Evolutionary conservation across 2,329 filamentous ascomycete species (phyloP).

Genomic region (Aspergillus piperis): DNA sequence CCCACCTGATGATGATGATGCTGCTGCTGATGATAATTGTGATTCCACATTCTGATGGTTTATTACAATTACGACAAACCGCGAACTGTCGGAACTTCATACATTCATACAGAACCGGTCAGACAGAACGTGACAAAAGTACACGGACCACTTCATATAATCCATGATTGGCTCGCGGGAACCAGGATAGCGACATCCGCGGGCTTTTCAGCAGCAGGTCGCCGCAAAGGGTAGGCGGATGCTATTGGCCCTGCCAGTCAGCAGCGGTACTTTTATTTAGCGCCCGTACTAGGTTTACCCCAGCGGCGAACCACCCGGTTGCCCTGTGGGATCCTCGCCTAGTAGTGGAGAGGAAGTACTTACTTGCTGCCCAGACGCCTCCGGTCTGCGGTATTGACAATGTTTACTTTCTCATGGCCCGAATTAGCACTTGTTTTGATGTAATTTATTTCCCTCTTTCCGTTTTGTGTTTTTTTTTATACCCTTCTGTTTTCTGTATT

Average conservation of each 20-base stretch:
- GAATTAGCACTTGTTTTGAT: not conserved
- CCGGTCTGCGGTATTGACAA: not conserved
- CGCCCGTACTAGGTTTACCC: slow-evolving; percentile 16
- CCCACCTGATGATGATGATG: not conserved
- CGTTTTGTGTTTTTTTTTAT: not conserved
- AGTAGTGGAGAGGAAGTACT: not conserved
- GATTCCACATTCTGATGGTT: not conserved
- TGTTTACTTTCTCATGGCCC: not conserved
- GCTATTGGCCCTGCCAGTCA: slow-evolving; percentile 26
- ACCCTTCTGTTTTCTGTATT: slow-evolving; percentile 15
- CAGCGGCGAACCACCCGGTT: slow-evolving; percentile 24
- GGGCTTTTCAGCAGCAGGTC: slow-evolving; percentile 33
- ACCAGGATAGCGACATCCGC: slow-evolving; percentile 30
- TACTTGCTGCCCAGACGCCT: not conserved
- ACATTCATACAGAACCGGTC: not conserved
- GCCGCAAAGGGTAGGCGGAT: slow-evolving; percentile 37
- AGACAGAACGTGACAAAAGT: slow-evolving; percentile 33
- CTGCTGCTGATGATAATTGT: not conserved
- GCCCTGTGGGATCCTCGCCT: slow-evolving; percentile 15
- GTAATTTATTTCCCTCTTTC: slow-evolving; percentile 9
- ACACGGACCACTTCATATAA: slow-evolving; percentile 23
- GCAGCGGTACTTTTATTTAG: slow-evolving; percentile 23
- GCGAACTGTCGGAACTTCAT: not conserved
- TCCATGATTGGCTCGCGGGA: slow-evolving; percentile 38
- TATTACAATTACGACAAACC: not conserved